Conservation (phyloP, 2,329 filamentous ascomycete genomes). For the Geosmithia putterillii region DNA sequence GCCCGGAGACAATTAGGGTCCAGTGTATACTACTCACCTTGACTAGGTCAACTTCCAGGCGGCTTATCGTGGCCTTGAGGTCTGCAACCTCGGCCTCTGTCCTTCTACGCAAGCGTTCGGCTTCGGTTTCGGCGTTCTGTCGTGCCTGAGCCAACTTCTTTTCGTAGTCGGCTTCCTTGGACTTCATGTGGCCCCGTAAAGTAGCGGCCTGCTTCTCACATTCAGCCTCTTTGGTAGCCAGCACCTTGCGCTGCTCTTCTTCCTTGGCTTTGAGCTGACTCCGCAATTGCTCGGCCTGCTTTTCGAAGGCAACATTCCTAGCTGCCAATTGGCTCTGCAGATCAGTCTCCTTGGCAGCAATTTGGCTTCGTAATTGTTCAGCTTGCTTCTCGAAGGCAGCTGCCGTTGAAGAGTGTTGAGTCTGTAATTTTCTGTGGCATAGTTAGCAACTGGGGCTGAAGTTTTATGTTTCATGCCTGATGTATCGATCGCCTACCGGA, state of each 20-base stretch:
- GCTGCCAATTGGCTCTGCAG: slow-evolving; percentile 10
- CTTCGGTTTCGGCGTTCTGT: slow-evolving; percentile 34
- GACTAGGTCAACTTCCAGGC: slow-evolving; percentile 49
- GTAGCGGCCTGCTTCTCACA: slow-evolving; percentile 6
- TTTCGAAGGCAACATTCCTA: slow-evolving; percentile 15
- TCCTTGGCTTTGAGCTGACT: slow-evolving; percentile 16
- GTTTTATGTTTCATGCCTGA: background rate
- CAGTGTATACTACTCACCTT: slow-evolving; percentile 28
- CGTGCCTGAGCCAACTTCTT: slow-evolving; percentile 31
- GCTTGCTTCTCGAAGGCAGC: slow-evolving; percentile 11
- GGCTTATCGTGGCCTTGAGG: slow-evolving; percentile 45
- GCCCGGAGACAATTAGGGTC: background rate
- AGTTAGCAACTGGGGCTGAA: slow-evolving; percentile 17
- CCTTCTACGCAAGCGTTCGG: slow-evolving; percentile 32
- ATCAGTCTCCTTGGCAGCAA: slow-evolving; percentile 9
- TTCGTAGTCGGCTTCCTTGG: slow-evolving; percentile 21
- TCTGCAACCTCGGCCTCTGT: slow-evolving; percentile 52
- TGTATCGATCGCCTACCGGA: slow-evolving; percentile 36
- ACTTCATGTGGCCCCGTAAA: slow-evolving; percentile 4
- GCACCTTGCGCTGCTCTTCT: slow-evolving; percentile 6
- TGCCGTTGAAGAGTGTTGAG: slow-evolving; percentile 13
- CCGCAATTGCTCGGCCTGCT: slow-evolving; percentile 12
- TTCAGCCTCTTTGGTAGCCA: background rate
- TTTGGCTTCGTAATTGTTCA: slow-evolving; percentile 11
- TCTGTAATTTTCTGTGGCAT: slow-evolving; percentile 15